Conservation (phyloP, 2,329 filamentous ascomycete genomes). For the Drechslerella coelobrocha region DNA sequence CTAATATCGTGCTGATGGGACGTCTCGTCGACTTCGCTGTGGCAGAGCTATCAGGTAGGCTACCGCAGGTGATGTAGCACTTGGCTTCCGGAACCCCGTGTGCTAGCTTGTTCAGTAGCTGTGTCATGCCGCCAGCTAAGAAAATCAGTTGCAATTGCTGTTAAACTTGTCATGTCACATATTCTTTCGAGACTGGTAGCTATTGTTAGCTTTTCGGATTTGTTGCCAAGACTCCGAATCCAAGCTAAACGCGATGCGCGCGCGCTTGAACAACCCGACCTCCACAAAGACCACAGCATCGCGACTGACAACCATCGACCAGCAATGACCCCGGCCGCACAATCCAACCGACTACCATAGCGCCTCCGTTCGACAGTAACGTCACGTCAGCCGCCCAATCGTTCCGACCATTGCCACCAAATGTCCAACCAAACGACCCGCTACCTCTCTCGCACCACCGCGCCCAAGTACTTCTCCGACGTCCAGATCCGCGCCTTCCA, state of each 20-base stretch:
- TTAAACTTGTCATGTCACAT: neutral
- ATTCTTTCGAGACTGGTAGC: neutral
- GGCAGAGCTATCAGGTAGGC: neutral
- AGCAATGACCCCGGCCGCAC: neutral
- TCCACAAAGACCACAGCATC: neutral
- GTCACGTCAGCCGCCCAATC: no score
- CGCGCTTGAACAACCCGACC: no score
- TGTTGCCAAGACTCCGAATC: no score
- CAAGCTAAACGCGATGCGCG: no score
- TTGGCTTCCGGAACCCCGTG: conserved; percentile 24
- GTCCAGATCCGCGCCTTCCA: conserved; percentile 48
- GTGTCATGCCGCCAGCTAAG: conserved; percentile 16
- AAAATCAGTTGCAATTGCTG: neutral
- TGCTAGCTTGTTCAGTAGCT: conserved; percentile 40
- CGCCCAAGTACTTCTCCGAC: conserved; percentile 48
- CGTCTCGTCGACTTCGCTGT: conserved; percentile 9
- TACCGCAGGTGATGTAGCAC: conserved; percentile 40
- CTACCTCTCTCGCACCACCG: conserved; percentile 45
- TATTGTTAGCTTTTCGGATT: no score
- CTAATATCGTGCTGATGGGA: conserved; percentile 31
- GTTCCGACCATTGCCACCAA: conserved; percentile 5
- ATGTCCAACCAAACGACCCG: conserved; percentile 46
- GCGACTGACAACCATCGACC: neutral
- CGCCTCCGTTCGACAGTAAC: conserved; percentile 2
- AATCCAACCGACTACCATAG: neutral